A percentile compares a stretch with the other conserved stretches of the same genome.
Evolutionary conservation across 768 basidiomycete species (phyloP).

Genomic region (Guyanaporus albipodus): DNA sequence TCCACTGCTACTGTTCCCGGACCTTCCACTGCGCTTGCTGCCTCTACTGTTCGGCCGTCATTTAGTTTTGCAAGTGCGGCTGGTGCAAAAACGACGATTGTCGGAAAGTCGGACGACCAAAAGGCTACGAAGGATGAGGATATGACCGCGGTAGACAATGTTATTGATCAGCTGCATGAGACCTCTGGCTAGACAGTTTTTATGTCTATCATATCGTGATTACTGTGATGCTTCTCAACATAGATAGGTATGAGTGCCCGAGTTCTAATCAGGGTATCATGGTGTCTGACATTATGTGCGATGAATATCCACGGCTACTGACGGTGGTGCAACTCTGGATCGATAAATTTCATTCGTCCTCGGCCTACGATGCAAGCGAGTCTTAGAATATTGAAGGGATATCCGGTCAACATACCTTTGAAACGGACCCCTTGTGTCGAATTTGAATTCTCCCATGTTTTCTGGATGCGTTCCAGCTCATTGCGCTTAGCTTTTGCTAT

Average conservation of each 20-base stretch:
- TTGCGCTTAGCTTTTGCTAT: slow-evolving; percentile 42
- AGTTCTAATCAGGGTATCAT: slow-evolving; percentile 3
- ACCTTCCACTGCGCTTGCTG: slow-evolving; percentile 29
- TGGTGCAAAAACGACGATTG: slow-evolving; percentile 29
- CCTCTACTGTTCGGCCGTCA: slow-evolving; percentile 57
- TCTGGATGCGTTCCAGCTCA: slow-evolving; percentile 49
- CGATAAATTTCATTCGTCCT: slow-evolving; percentile 64
- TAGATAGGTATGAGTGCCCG: background rate
- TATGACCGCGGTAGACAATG: slow-evolving; percentile 1
- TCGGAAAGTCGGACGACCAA: slow-evolving; percentile 17
- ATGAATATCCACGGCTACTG: slow-evolving; percentile 10
- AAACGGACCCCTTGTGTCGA: slow-evolving; percentile 51
- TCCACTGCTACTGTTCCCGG: slow-evolving; percentile 9
- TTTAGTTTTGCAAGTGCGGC: slow-evolving; percentile 84
- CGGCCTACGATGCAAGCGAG: slow-evolving; percentile 39
- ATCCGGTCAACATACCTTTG: slow-evolving; percentile 45
- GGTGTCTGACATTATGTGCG: background rate
- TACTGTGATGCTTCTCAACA: slow-evolving; percentile 1
- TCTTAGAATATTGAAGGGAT: background rate
- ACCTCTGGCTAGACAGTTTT: slow-evolving; percentile 14
- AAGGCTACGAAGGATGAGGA: slow-evolving; percentile 10
- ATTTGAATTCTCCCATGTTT: slow-evolving; percentile 32
- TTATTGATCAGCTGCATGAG: slow-evolving; percentile 17
- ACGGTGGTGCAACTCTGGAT: slow-evolving; percentile 46
- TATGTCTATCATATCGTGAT: slow-evolving; percentile 15